Evolutionary conservation across 768 basidiomycete species (phyloP).

Genomic region (Termitomyces heimii): DNA sequence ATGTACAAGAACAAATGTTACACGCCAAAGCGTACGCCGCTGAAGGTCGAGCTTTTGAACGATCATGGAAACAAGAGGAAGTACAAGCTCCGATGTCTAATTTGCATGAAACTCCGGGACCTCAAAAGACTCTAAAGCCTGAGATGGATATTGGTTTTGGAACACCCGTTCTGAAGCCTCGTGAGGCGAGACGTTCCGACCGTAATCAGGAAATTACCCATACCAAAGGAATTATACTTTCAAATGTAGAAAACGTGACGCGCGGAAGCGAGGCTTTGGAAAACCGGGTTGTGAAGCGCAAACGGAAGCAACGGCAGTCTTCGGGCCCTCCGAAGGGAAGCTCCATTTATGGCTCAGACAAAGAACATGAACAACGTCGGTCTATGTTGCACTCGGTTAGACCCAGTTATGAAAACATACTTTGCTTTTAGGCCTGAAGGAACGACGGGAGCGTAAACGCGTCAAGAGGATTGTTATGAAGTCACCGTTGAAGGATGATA

Average conservation of each 20-base stretch:
- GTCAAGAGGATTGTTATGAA: conserved; percentile 49
- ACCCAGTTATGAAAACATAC: not conserved
- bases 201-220: not conserved
- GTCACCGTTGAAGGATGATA: conserved; percentile 18
- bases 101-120: not conserved
- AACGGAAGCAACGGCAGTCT: not conserved
- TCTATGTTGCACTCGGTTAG: not conserved
- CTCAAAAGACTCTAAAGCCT: not conserved
- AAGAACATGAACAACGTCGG: conserved; percentile 6
- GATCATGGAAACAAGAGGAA: conserved; percentile 22
- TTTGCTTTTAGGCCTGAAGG: conserved; percentile 46
- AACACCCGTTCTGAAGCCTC: conserved; percentile 52
- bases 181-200: conserved; percentile 19
- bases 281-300: not conserved
- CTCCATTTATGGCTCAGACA: not conserved
- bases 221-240: conserved; percentile 4
- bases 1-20: conserved; percentile 41
- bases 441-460: conserved; percentile 61
- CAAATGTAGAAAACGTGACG: not conserved
- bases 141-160: conserved; percentile 32
- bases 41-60: conserved; percentile 29
- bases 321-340: not conserved
- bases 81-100: not conserved
- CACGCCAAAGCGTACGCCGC: conserved; percentile 37
- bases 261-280: not conserved